These are phyloP conservation scores for Malania oleifera DNA, from an alignment of 164 flowering plant species.

Conservation along the genomic window DNA sequence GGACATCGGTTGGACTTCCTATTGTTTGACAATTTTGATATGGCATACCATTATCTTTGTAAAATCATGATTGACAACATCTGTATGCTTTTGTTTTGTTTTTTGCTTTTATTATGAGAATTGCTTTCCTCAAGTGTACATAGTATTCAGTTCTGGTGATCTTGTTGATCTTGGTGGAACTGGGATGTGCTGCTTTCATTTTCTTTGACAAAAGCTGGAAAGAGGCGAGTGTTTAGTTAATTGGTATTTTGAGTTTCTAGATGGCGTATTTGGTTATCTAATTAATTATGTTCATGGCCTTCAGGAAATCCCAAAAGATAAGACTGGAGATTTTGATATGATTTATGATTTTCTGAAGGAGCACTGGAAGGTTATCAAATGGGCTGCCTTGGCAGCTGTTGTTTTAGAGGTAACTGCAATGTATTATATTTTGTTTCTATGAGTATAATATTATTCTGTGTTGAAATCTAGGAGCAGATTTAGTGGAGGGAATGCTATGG, in stretches of 20 bases:
- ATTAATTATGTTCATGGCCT: constrained; percentile 7
- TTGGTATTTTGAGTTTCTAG: constrained; percentile 1
- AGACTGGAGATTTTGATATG: constrained; percentile 76
- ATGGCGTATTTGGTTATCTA: constrained; percentile 5
- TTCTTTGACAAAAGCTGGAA: constrained; percentile 90
- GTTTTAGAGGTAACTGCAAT: constrained; percentile 58
- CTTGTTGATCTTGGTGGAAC: constrained; percentile 71
- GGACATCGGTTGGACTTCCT: background rate
- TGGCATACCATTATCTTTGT: too few species aligned
- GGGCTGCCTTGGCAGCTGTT: constrained; percentile 91
- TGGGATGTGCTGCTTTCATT: constrained; percentile 85
- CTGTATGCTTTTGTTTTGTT: background rate
- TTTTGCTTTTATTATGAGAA: too few species aligned
- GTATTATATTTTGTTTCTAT: background rate
- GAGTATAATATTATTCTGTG: too few species aligned
- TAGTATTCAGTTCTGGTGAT: constrained; percentile 72
- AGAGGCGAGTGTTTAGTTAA: constrained; percentile 41
- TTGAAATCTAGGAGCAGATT: background rate
- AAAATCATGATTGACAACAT: background rate
- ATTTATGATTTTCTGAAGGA: constrained; percentile 68
- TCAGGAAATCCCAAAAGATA: constrained; percentile 75
- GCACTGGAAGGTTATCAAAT: constrained; percentile 73
- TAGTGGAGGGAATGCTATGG: background rate
- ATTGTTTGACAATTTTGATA: background rate
- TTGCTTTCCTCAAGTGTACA: constrained; percentile 49